Evolutionary conservation across 1,139 yeast genomes (phyloP).

Genomic region (Taphrina flavorubra): DNA sequence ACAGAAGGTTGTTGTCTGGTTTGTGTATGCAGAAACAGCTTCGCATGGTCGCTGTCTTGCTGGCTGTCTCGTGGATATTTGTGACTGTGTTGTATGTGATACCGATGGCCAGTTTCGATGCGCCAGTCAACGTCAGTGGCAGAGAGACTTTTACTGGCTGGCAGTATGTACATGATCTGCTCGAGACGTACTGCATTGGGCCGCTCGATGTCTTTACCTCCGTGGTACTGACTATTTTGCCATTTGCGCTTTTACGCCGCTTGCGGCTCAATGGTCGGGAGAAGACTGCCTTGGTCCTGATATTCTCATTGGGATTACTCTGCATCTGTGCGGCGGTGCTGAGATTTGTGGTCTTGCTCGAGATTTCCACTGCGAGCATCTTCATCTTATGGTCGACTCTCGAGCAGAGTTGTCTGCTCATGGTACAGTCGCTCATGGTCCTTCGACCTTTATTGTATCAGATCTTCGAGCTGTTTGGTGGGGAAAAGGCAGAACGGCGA

Average conservation of each 20-base stretch:
- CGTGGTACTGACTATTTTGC: constrained; percentile 1
- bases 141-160: background rate
- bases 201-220: constrained; percentile 14
- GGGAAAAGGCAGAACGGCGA: background rate
- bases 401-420: constrained; percentile 19
- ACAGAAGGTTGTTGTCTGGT: constrained; percentile 11
- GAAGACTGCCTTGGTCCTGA: constrained; percentile 9
- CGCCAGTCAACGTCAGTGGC: background rate
- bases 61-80: constrained; percentile 3
- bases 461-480: background rate
- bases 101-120: background rate
- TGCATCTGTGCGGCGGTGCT: background rate
- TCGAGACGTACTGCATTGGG: background rate
- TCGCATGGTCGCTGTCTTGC: background rate
- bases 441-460: constrained; percentile 8
- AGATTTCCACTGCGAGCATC: background rate
- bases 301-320: constrained; percentile 10
- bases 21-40: constrained; percentile 21
- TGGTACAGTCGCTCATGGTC: constrained; percentile 19
- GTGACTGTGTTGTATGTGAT: constrained; percentile 5
- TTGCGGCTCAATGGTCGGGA: background rate
- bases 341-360: constrained; percentile 3
- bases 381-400: constrained; percentile 14
- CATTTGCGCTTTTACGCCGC: constrained; percentile 2
- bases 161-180: background rate